phyloP scores from a whole-genome alignment of 331 rosid genomes.

The Spiraea crenata region DNA sequence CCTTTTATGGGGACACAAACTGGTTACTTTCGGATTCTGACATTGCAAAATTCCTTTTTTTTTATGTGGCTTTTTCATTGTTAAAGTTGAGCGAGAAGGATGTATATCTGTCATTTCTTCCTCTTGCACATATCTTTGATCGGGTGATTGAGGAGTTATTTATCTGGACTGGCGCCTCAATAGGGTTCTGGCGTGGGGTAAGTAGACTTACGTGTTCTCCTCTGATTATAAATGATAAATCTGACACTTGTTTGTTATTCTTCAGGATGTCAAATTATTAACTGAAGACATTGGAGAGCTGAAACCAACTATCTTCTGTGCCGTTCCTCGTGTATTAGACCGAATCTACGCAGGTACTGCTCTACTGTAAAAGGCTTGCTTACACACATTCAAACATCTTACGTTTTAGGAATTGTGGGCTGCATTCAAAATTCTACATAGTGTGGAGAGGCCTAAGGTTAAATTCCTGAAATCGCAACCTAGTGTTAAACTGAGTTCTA shows the following conservation, averaged over 20 bases:
- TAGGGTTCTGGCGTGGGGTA: conserved; percentile 99
- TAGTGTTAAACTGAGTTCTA: too few relatives aligned
- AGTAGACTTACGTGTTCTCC: conserved; percentile 31
- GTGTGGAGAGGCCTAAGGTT: too few relatives aligned
- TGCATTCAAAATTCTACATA: too few relatives aligned
- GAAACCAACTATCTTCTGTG: conserved; percentile 91
- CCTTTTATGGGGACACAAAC: conserved; percentile 18
- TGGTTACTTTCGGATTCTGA: conserved; percentile 8
- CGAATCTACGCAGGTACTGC: conserved; percentile 74
- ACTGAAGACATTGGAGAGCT: conserved; percentile 83
- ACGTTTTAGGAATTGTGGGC: not conserved
- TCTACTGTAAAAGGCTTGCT: not conserved
- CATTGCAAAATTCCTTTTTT: conserved; percentile 19
- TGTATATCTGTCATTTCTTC: conserved; percentile 88
- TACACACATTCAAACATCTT: not conserved
- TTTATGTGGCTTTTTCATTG: conserved; percentile 21
- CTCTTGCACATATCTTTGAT: conserved; percentile 94
- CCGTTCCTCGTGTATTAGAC: conserved; percentile 97
- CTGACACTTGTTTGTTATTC: conserved; percentile 26
- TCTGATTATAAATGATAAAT: conserved; percentile 13
- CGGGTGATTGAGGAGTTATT: conserved; percentile 91
- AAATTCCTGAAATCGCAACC: too few relatives aligned
- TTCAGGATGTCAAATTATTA: conserved; percentile 90
- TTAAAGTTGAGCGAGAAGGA: conserved; percentile 57
- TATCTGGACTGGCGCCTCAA: conserved; percentile 86